Percentiles rank a stretch among this genome's conserved stretches.
These are phyloP conservation scores for Capsicum rhomboideum DNA, from an alignment of 257 asterid species.

Conservation along the genomic window DNA sequence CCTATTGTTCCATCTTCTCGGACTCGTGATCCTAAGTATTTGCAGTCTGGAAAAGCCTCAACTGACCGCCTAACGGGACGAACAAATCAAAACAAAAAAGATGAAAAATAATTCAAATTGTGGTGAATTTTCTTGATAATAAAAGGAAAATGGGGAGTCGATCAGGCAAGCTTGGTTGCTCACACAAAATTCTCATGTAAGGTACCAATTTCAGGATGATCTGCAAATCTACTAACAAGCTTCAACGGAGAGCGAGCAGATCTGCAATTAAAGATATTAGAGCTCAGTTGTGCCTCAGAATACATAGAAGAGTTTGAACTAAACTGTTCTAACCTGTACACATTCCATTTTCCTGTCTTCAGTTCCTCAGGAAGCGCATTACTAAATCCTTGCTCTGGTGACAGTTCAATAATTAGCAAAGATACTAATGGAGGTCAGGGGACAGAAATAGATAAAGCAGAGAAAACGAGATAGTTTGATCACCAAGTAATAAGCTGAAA, in stretches of 20 bases:
- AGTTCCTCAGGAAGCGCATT: conserved; percentile 58
- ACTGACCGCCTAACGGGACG: neutral
- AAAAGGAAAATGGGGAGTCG: neutral
- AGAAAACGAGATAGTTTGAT: neutral
- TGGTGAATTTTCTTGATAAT: neutral
- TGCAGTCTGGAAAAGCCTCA: conserved; percentile 22
- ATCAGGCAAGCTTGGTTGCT: conserved; percentile 12
- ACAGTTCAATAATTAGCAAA: conserved; percentile 2
- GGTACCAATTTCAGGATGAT: conserved; percentile 61
- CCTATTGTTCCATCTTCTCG: conserved; percentile 58
- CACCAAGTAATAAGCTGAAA: neutral
- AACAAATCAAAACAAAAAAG: neutral
- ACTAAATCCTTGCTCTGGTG: conserved; percentile 59
- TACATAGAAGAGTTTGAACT: neutral
- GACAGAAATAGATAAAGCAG: neutral
- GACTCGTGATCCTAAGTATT: conserved; percentile 54
- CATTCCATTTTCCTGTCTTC: conserved; percentile 67
- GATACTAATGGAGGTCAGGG: neutral
- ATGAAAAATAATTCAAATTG: neutral
- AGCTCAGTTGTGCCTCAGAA: neutral
- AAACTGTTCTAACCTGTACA: conserved; percentile 39
- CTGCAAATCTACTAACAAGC: conserved; percentile 34
- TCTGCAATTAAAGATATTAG: conserved; percentile 20
- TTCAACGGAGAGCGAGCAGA: conserved; percentile 41
- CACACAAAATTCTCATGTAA: conserved; percentile 62